Evolutionary conservation across 1,284 basidiomycete species (phyloP).

Genomic region (Salmacisia buchloeana): DNA sequence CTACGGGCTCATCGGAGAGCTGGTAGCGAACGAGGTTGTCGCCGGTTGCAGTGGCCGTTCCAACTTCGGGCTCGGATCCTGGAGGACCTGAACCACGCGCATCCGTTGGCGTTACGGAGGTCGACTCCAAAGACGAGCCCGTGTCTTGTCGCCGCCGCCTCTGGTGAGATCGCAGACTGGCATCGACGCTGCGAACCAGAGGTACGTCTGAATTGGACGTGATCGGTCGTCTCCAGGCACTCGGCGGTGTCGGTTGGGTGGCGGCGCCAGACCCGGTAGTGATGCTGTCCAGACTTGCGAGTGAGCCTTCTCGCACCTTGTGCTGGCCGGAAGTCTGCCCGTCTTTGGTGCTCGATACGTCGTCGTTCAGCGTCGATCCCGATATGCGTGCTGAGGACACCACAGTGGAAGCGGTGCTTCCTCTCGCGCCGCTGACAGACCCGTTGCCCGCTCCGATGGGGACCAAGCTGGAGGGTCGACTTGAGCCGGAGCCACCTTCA

Average conservation of each 20-base stretch:
- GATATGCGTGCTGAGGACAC: too few relatives aligned
- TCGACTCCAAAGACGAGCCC: conserved; percentile 1
- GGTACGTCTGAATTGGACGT: neutral
- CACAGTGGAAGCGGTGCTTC: too few relatives aligned
- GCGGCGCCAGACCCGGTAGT: neutral
- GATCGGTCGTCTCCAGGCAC: neutral
- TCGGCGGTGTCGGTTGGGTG: neutral
- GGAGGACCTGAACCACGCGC: neutral
- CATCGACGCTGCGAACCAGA: neutral
- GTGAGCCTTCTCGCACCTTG: neutral
- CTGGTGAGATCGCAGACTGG: neutral
- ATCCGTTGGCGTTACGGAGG: neutral
- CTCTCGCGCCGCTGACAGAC: too few relatives aligned
- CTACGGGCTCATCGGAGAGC: conserved; percentile 2
- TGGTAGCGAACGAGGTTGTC: neutral
- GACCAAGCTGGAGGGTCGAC: neutral
- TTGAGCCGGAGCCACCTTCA: neutral
- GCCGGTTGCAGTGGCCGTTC: neutral
- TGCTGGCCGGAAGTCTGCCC: too few relatives aligned
- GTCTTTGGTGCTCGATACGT: too few relatives aligned
- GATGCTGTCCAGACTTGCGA: neutral
- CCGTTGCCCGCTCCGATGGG: neutral
- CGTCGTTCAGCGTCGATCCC: too few relatives aligned
- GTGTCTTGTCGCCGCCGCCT: neutral
- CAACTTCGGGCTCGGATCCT: neutral